These are phyloP conservation scores for Pythium oligandrum DNA, from an alignment of 352 stramenopile species.

Conservation along the genomic window DNA sequence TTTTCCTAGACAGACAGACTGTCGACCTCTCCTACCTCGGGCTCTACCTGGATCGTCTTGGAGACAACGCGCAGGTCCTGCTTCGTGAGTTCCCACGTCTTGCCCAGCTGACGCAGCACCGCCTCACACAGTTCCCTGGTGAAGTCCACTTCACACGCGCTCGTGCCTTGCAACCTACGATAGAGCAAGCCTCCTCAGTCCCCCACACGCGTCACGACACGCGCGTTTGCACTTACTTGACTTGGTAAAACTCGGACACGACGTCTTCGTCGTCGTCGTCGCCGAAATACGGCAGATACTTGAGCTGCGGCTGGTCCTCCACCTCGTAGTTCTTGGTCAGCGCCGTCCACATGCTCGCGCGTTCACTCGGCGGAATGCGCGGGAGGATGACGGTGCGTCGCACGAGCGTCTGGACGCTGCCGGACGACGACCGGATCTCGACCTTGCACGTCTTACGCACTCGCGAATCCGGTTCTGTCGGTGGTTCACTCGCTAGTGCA, in stretches of 20 bases:
- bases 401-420: slow-evolving; percentile 18
- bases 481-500: slow-evolving; percentile 40
- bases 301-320: slow-evolving; percentile 82
- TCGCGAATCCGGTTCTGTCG: slow-evolving; percentile 14
- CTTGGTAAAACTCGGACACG: slow-evolving; percentile 80
- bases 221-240: slow-evolving; percentile 41
- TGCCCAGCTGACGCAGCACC: slow-evolving; percentile 58
- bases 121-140: slow-evolving; percentile 66
- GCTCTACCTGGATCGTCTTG: slow-evolving; percentile 55
- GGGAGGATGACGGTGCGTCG: slow-evolving; percentile 45
- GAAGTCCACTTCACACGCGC: slow-evolving; percentile 63
- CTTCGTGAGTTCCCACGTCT: slow-evolving; percentile 62
- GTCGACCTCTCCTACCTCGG: slow-evolving; percentile 7
- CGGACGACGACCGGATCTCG: slow-evolving; percentile 17
- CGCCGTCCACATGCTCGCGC: slow-evolving; percentile 71
- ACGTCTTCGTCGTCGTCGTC: slow-evolving; percentile 84
- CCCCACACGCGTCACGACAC: no score
- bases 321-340: slow-evolving; percentile 81
- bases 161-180: slow-evolving; percentile 59
- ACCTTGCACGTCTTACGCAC: slow-evolving; percentile 24
- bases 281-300: slow-evolving; percentile 64
- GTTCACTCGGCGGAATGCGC: slow-evolving; percentile 40
- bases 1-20: neutral
- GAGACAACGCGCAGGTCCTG: slow-evolving; percentile 58
- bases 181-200: neutral